These are phyloP conservation scores for Leccinum variabile DNA, from an alignment of 1,284 basidiomycete genomes.

Conservation along the genomic window DNA sequence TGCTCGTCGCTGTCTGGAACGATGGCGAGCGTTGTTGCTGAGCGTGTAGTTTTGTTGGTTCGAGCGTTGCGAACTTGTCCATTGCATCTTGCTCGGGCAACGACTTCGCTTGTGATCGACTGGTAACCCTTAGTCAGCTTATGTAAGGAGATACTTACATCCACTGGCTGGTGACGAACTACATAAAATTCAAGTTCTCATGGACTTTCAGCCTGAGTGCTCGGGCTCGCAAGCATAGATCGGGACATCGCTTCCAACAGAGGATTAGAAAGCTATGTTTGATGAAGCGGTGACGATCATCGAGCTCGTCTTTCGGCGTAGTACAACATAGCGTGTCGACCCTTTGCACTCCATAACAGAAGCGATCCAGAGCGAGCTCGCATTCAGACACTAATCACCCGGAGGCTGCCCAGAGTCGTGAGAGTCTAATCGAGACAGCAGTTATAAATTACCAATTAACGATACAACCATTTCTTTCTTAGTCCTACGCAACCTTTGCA, in stretches of 20 bases:
- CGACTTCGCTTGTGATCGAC: constrained; percentile 4
- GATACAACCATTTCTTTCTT: no score
- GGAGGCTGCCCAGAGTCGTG: no score
- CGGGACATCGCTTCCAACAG: background rate
- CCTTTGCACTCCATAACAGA: background rate
- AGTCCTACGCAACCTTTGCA: background rate
- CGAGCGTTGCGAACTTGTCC: constrained; percentile 78
- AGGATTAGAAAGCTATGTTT: background rate
- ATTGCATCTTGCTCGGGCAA: constrained; percentile 40
- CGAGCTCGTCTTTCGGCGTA: background rate
- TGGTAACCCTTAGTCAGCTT: constrained; percentile 14
- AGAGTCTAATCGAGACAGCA: no score
- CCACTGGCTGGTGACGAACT: no score
- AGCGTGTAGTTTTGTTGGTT: constrained; percentile 69
- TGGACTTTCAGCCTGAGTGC: background rate
- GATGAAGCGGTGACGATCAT: background rate
- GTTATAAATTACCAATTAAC: no score
- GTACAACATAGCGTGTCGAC: background rate
- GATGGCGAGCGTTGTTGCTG: constrained; percentile 8
- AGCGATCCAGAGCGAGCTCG: no score
- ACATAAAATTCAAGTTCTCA: background rate
- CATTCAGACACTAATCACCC: no score
- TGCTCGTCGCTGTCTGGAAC: constrained; percentile 6
- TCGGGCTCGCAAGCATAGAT: background rate
- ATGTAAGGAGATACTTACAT: no score